These are phyloP conservation scores for Cucumis cinereus DNA, from an alignment of 306 rosid genomes.

Conservation along the genomic window DNA sequence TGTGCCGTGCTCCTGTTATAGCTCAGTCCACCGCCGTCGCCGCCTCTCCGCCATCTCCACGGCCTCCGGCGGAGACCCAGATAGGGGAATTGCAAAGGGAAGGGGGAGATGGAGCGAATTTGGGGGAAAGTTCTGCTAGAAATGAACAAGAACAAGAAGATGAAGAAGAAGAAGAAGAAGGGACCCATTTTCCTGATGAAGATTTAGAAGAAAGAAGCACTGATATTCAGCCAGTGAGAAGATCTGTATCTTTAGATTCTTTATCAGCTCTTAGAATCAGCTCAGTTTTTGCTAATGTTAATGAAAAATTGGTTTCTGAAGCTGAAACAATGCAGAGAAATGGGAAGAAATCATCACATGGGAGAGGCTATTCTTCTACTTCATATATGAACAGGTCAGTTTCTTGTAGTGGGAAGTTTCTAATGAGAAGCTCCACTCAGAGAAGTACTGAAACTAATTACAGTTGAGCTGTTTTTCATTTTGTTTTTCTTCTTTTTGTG, in stretches of 20 bases:
- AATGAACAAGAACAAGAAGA: background rate
- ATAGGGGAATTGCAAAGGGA: background rate
- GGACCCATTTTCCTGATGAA: background rate
- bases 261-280: conserved; percentile 28
- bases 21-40: background rate
- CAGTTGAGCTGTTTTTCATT: background rate
- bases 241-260: conserved; percentile 63
- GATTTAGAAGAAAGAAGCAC: background rate
- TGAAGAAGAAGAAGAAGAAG: background rate
- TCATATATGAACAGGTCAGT: conserved; percentile 48
- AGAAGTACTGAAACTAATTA: background rate
- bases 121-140: conserved; percentile 7
- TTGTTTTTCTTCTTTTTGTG: background rate
- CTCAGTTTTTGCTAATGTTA: background rate
- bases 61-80: conserved; percentile 11
- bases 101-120: background rate
- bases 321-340: background rate
- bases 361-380: conserved; percentile 15
- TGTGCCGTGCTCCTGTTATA: conserved; percentile 71
- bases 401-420: conserved; percentile 43
- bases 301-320: background rate
- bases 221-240: conserved; percentile 17
- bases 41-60: background rate
- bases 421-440: background rate
- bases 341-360: conserved; percentile 8